Conservation (phyloP, 345 rosid species). For the Brassica carinata region DNA sequence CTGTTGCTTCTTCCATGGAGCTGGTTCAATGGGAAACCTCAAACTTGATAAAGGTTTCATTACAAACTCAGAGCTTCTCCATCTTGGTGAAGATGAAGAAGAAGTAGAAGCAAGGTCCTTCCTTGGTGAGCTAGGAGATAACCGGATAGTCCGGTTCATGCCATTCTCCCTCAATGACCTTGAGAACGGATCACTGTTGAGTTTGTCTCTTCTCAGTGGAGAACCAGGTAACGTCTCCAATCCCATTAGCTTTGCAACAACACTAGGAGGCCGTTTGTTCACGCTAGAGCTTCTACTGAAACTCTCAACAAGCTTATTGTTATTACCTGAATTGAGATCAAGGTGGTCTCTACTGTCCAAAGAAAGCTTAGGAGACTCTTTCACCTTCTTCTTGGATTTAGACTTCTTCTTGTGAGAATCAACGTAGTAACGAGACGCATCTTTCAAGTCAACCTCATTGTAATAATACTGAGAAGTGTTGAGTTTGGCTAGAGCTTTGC, state of each 20-base stretch:
- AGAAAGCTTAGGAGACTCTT: slow-evolving; percentile 80
- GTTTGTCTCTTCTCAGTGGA: slow-evolving; percentile 42
- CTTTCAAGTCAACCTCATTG: slow-evolving; percentile 54
- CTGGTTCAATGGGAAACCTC: slow-evolving; percentile 78
- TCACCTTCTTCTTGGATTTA: slow-evolving; percentile 59
- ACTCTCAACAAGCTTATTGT: slow-evolving; percentile 37
- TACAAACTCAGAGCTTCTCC: slow-evolving; percentile 71
- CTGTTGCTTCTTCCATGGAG: slow-evolving; percentile 81
- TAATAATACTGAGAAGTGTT: slow-evolving; percentile 60
- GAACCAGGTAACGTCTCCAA: slow-evolving; percentile 81
- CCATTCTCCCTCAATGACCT: slow-evolving; percentile 50
- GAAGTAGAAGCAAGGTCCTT: slow-evolving; percentile 57
- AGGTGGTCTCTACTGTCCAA: slow-evolving; percentile 60
- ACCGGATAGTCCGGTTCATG: slow-evolving; percentile 45
- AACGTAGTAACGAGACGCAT: slow-evolving; percentile 60
- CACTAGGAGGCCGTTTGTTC: slow-evolving; percentile 63
- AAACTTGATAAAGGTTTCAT: slow-evolving; percentile 73
- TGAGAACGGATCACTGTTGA: slow-evolving; percentile 45
- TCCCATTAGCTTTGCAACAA: slow-evolving; percentile 96
- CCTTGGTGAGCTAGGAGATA: slow-evolving; percentile 52
- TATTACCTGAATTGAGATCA: slow-evolving; percentile 44
- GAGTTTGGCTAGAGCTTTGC: slow-evolving; percentile 64
- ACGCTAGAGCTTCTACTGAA: slow-evolving; percentile 49
- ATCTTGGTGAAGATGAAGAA: slow-evolving; percentile 46
- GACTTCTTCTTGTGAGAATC: slow-evolving; percentile 59